phyloP scores from a whole-genome alignment of 352 stramenopile genomes.

The Globisporangium parvum region DNA sequence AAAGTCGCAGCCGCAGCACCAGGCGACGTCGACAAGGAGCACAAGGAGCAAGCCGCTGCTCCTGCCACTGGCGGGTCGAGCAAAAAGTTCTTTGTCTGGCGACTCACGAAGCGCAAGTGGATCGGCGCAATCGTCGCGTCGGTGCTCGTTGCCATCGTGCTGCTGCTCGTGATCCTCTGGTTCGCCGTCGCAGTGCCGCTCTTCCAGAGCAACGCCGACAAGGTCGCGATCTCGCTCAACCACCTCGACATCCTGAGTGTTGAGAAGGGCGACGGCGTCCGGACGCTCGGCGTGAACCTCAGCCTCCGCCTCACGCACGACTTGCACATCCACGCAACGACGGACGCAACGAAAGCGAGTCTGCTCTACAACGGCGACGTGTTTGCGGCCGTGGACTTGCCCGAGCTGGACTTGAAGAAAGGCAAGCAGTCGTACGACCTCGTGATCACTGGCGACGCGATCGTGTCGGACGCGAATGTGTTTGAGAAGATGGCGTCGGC shows the following conservation, averaged over 20 bases:
- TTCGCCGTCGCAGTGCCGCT: slow-evolving; percentile 46
- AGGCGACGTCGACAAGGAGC: slow-evolving; percentile 31
- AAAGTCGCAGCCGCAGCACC: slow-evolving; percentile 22
- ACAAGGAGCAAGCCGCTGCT: slow-evolving; percentile 12
- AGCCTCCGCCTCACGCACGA: slow-evolving; percentile 51
- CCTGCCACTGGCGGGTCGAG: background rate
- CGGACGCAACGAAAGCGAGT: slow-evolving; percentile 41
- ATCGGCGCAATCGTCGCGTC: slow-evolving; percentile 31
- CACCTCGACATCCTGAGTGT: slow-evolving; percentile 57
- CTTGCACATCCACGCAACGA: slow-evolving; percentile 28
- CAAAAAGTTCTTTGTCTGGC: slow-evolving; percentile 46
- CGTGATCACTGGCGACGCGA: slow-evolving; percentile 24
- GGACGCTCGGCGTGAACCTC: slow-evolving; percentile 38
- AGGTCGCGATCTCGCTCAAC: slow-evolving; percentile 51
- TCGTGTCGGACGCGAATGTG: slow-evolving; percentile 30
- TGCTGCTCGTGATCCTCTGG: slow-evolving; percentile 61
- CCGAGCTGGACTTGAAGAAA: slow-evolving; percentile 42
- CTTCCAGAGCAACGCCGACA: slow-evolving; percentile 57
- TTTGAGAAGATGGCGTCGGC: slow-evolving; percentile 39
- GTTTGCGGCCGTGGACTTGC: slow-evolving; percentile 45
- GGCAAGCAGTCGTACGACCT: slow-evolving; percentile 50
- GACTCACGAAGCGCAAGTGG: slow-evolving; percentile 46
- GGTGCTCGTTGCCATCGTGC: slow-evolving; percentile 29
- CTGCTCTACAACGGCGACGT: slow-evolving; percentile 34
- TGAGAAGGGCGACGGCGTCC: slow-evolving; percentile 17